Evolutionary conservation across 257 asterid genomes (phyloP).

Genomic region (Gentiana dahurica): DNA sequence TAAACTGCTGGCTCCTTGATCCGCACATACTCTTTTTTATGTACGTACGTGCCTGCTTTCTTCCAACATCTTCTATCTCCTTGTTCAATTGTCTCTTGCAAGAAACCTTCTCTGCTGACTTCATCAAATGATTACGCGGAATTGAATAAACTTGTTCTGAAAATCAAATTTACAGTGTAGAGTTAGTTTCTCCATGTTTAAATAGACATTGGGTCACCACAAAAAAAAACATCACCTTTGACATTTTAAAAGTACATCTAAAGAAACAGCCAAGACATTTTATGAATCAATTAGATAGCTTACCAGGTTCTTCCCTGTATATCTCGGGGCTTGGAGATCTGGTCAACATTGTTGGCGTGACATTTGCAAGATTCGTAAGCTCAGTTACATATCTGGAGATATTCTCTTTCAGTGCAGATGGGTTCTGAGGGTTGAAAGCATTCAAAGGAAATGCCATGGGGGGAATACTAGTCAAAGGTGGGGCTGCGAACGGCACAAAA

Average conservation of each 20-base stretch:
- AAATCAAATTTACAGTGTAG: constrained; percentile 6
- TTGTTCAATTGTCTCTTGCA: constrained; percentile 64
- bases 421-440: constrained; percentile 19
- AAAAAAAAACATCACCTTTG: not conserved
- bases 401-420: constrained; percentile 21
- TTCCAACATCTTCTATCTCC: constrained; percentile 44
- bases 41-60: constrained; percentile 40
- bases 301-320: constrained; percentile 63
- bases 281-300: not conserved
- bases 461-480: too few species aligned
- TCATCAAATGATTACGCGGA: constrained; percentile 23
- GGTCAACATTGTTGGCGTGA: constrained; percentile 11
- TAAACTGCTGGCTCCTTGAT: constrained; percentile 47
- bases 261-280: not conserved
- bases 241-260: too few species aligned
- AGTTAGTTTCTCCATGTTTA: constrained; percentile 3
- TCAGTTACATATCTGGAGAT: constrained; percentile 8
- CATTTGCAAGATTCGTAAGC: constrained; percentile 1
- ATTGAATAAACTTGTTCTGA: constrained; percentile 33
- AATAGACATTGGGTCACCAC: not conserved
- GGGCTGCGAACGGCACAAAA: constrained; percentile 3
- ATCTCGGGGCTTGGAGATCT: constrained; percentile 77
- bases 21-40: constrained; percentile 37
- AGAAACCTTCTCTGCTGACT: constrained; percentile 16
- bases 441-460: constrained; percentile 1